A percentile compares a stretch with the other conserved stretches of the same genome.
Evolutionary conservation across 495 filamentous ascomycete species (phyloP).

Genomic region (Podospora pseudocomata): DNA sequence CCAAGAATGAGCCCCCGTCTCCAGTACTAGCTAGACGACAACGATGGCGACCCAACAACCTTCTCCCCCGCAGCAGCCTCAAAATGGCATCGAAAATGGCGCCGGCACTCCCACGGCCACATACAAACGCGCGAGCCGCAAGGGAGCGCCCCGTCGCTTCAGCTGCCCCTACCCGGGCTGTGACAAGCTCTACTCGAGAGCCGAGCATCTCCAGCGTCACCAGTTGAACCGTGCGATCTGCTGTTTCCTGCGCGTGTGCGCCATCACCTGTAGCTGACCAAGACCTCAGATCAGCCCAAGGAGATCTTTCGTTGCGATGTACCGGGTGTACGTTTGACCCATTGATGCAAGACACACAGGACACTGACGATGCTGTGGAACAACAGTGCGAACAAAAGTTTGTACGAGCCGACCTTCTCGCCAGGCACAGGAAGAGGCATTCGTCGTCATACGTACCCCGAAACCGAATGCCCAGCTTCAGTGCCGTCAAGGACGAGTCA

Average conservation of each 20-base stretch:
- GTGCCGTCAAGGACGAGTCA: constrained; percentile 43
- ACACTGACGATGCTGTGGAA: constrained; percentile 14
- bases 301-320: constrained; percentile 94
- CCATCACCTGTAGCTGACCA: constrained; percentile 20
- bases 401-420: constrained; percentile 86
- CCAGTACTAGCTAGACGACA: neutral
- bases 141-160: constrained; percentile 56
- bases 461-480: constrained; percentile 77
- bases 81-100: constrained; percentile 2
- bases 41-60: constrained; percentile 18
- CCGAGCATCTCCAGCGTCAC: constrained; percentile 77
- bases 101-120: constrained; percentile 12
- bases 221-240: constrained; percentile 42
- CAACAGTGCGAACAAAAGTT: constrained; percentile 72
- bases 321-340: constrained; percentile 46
- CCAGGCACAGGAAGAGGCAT: constrained; percentile 88
- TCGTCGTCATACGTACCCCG: constrained; percentile 86
- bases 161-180: constrained; percentile 80
- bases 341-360: neutral
- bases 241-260: constrained; percentile 1
- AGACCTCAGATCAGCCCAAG: constrained; percentile 83
- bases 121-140: constrained; percentile 51
- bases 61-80: neutral
- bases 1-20: neutral
- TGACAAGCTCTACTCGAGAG: constrained; percentile 91